Percentiles rank a stretch among this genome's conserved stretches.
Evolutionary conservation across 2,329 filamentous ascomycete species (phyloP).

Genomic region (Aspergillaceae sp.): DNA sequence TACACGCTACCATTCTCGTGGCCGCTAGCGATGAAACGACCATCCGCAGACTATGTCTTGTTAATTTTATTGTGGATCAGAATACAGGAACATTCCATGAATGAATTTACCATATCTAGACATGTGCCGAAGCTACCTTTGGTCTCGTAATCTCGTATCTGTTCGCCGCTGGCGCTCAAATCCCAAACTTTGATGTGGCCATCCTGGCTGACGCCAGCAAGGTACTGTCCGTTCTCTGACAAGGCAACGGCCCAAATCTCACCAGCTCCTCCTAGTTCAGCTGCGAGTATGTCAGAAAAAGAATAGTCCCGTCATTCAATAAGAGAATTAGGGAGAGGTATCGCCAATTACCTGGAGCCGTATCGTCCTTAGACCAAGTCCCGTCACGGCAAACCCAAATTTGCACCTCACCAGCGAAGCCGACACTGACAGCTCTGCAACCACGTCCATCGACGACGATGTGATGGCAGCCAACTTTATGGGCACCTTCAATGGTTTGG

Average conservation of each 20-base stretch:
- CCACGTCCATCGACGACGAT: constrained; percentile 63
- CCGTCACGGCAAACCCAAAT: constrained; percentile 62
- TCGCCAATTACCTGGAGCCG: constrained; percentile 32
- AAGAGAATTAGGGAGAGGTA: background rate
- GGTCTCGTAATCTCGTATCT: constrained; percentile 79
- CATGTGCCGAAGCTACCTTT: constrained; percentile 86
- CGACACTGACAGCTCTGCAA: constrained; percentile 66
- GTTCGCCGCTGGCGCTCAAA: constrained; percentile 46
- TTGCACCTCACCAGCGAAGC: constrained; percentile 82
- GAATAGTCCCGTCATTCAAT: too few species aligned
- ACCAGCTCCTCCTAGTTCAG: constrained; percentile 51
- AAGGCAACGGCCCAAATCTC: constrained; percentile 84
- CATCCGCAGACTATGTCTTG: constrained; percentile 53
- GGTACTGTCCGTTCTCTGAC: constrained; percentile 71
- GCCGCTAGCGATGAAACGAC: constrained; percentile 78
- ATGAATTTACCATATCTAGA: constrained; percentile 59
- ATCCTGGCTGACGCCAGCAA: constrained; percentile 81
- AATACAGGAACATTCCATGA: background rate
- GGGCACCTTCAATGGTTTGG: constrained; percentile 71
- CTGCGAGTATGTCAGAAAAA: constrained; percentile 6
- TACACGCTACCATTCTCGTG: constrained; percentile 90
- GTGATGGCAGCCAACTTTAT: constrained; percentile 88
- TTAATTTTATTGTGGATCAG: background rate
- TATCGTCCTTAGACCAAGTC: constrained; percentile 45
- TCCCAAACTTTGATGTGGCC: constrained; percentile 89